Percentiles rank a stretch among this genome's conserved stretches.
Conservation (phyloP, 2,329 filamentous ascomycete species). For the Nemania sp. region DNA sequence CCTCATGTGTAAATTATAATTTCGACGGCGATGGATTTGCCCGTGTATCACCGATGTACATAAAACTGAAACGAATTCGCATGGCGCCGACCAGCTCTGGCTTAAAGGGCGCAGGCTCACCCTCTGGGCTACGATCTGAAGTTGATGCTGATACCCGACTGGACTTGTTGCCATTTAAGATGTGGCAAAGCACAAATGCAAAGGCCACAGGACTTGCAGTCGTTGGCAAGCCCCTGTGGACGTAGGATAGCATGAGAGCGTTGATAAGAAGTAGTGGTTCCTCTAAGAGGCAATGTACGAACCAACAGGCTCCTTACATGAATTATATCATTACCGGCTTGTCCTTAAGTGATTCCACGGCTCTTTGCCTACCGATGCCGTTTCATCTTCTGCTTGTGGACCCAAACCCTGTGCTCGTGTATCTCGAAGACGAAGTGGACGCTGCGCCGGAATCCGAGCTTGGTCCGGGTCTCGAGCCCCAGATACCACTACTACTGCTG, state of each 20-base stretch:
- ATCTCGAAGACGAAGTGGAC: constrained; percentile 53
- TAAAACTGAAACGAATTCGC: constrained; percentile 14
- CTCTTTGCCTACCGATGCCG: not conserved
- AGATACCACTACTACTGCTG: constrained; percentile 37
- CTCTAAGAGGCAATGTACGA: constrained; percentile 13
- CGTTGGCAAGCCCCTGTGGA: constrained; percentile 6
- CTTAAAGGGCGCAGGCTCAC: constrained; percentile 7
- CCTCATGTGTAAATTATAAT: constrained; percentile 28
- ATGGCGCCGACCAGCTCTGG: not conserved
- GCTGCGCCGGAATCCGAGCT: constrained; percentile 39
- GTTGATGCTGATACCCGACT: constrained; percentile 14
- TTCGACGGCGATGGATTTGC: constrained; percentile 10
- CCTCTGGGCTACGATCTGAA: constrained; percentile 6
- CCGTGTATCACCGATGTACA: constrained; percentile 27
- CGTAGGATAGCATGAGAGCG: constrained; percentile 27
- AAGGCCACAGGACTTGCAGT: constrained; percentile 5
- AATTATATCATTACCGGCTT: constrained; percentile 5
- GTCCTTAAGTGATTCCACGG: not conserved
- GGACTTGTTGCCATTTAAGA: not conserved
- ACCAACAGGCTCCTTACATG: not conserved
- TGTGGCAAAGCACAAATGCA: constrained; percentile 2
- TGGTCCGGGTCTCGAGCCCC: constrained; percentile 28
- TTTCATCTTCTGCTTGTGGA: constrained; percentile 55
- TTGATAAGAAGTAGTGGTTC: constrained; percentile 8
- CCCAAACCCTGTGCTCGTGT: constrained; percentile 75